Base-by-base conservation (phyloP, 164 flowering plant genomes). In the Protea cynaroides region DNA sequence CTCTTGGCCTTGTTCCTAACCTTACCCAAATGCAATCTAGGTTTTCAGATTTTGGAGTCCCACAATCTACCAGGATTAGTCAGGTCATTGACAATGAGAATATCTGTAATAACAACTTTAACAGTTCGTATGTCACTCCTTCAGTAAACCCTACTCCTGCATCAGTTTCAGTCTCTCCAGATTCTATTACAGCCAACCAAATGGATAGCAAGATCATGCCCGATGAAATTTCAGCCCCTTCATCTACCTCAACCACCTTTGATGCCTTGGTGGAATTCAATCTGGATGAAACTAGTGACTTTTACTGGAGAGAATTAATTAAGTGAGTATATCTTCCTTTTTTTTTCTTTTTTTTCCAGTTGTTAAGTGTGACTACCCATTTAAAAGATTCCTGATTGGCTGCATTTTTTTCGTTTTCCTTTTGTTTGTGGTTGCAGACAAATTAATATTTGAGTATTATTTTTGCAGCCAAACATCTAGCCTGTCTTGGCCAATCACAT, bases 231-330 rank as follows among this genome's bases (percentile, higher is more conserved):
- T 50, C 53, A 6, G 21, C 18, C 1, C 53, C n/a, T 19, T 50
- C 53, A 50, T 53, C 56, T 25, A 1, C 25, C 56, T 21, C 56
- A 53, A 53, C 56, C 25, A 53, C 25, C 56, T 53, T 53, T 53
- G 56, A 53, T 0, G 56, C 56, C 8, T 19, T 23, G 25, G 56
- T 1, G 36, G 79, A 75, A 25, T 69, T 82, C 50, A 65, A 67
- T 57, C 25, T 79, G 25, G 86, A 76, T 67, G 78, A 80, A 55
- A 25, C 71, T 18, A 58, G 67, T 65, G 77, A 54, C 21, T 62
- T 68, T 55, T 74, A 65, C 61, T 83, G 82, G 87, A 67, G 55
- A 62, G 75, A 83, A 50, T 51, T 81, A 34, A 60, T 83, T 40
- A 70, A 78, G 83, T 81, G 79, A 47, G 80, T 56, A 37, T 49